Base-by-base conservation (phyloP, 1,284 basidiomycete genomes). In the Naganishia liquefaciens region DNA sequence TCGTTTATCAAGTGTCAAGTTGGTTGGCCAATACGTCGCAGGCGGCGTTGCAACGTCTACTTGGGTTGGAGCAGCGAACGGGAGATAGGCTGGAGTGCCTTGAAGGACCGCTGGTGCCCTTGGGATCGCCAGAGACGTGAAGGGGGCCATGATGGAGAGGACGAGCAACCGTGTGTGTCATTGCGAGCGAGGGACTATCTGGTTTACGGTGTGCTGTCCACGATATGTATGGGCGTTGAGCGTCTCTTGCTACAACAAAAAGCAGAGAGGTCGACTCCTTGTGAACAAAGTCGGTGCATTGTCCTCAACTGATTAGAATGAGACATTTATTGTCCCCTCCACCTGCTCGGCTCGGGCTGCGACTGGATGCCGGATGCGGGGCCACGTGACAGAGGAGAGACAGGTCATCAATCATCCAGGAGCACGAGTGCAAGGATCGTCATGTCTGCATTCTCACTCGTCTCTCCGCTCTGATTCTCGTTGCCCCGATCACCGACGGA, bases 1-100 rank as follows among this genome's bases (percentile, higher is more conserved):
- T 25, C 57, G 57, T 42, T 60, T 60, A 1, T 19, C 11, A 19
- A 60, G 27, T 89, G 30, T 27, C 25, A 50, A 39, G 23, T 50
- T 46, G 5, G 47, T 25, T 11, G 57, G 57, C 57, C 57, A 60
- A 3, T 25, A 33, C 2, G 57, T 46, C 3, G 19, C 21, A 17
- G 57, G 57, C 9, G 37, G 27, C 23, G 19, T 25, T 19, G 28
- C 17, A 23, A 33, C 2, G 6, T 19, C 10, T 27, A 33, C 15
- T 19, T 17, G 28, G 10, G 51, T 19, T 19, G 51, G 21, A 19
- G 33, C 17, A n/a, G 30, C n/a, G 51, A 19, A 53, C 9, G 19
- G 28, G 9, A 53, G 30, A 15, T 13, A 51, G 10, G 49, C 30
- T 30, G 49, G 11, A 15, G 49, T 51, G 49, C 49, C 49, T 5